Conservation (phyloP, 2,329 filamentous ascomycete genomes). For the Fusarium tricinctum region DNA sequence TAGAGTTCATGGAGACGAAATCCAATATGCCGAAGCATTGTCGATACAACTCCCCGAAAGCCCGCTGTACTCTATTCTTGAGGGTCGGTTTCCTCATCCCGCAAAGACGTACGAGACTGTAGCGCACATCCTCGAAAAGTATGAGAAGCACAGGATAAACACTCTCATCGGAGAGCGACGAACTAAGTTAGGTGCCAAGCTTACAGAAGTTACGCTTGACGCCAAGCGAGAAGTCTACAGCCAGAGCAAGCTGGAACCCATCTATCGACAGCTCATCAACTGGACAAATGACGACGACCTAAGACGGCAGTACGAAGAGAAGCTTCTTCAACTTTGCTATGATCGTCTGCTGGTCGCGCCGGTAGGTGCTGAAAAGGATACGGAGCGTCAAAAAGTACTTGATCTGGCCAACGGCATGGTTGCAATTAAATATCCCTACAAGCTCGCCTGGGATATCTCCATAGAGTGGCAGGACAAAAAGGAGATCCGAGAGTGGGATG, state of each 20-base stretch:
- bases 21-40: conserved; percentile 82
- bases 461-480: conserved; percentile 90
- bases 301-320: conserved; percentile 89
- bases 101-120: conserved; percentile 85
- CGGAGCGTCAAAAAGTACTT: conserved; percentile 79
- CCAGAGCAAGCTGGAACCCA: conserved; percentile 80
- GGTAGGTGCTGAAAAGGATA: conserved; percentile 72
- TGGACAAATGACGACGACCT: conserved; percentile 91
- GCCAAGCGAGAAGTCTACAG: conserved; percentile 88
- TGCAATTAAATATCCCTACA: conserved; percentile 91
- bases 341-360: conserved; percentile 81
- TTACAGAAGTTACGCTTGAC: conserved; percentile 86
- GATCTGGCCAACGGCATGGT: conserved; percentile 92
- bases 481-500: conserved; percentile 81
- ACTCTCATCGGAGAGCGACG: conserved; percentile 89
- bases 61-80: conserved; percentile 83
- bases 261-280: conserved; percentile 88
- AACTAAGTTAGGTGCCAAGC: conserved; percentile 85
- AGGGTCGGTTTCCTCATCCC: conserved; percentile 86
- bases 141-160: conserved; percentile 92
- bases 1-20: conserved; percentile 77
- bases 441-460: conserved; percentile 90
- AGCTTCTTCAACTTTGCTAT: conserved; percentile 83
- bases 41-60: conserved; percentile 83
- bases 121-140: conserved; percentile 84